Base-by-base conservation (phyloP, 2,329 filamentous ascomycete species). In the Herpotrichia juniperi region DNA sequence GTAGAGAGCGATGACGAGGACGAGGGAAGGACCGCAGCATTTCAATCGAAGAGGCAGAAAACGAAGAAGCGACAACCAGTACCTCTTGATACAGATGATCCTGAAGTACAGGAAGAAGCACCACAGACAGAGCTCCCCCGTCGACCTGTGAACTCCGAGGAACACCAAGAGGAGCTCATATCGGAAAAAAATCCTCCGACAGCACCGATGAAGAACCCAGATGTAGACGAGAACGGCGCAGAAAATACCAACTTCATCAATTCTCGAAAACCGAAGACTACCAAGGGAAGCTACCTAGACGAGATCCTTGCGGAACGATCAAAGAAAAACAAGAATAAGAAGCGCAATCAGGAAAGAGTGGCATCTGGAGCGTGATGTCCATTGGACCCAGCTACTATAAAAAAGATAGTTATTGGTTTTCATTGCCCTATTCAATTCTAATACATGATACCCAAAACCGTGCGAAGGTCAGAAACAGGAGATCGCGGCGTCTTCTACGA, bases 251-350 rank as follows among this genome's bases (percentile, higher is more conserved):
- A 17, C 24, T 16, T 10, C 9, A 26, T 12, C 42, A 21, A 17
- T 14, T 46, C 16, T 12, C 21, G 43, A 16, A 34, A 16, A 34
- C 21, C 17, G 7, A 68, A 57, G 51, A 32, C 58, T 24, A 79
- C 76, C 57, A 75, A 76, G 44, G 72, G 72, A 1, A 83, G 76
- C 54, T 85, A 81, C 60, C 70, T 86, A 21, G 83, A 86, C 64
- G 80, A 85, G 57, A 66, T 85, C 14, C 67, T 81, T 1, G 72
- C 71, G 2, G 71, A 79, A 50, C 76, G 77, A 30, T 76, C 77
- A 7, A 80, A 77, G 57, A 84, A 83, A 71, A 80, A 79, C 63
- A 79, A 76, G 59, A 70, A 69, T 34, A 66, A 71, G 48, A 56
- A 50, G 16, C 54, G 47, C 10, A 54, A 43, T 26, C 37, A 48